Base-by-base conservation (phyloP, 805 yeast genomes). In the Hanseniaspora thailandica region DNA sequence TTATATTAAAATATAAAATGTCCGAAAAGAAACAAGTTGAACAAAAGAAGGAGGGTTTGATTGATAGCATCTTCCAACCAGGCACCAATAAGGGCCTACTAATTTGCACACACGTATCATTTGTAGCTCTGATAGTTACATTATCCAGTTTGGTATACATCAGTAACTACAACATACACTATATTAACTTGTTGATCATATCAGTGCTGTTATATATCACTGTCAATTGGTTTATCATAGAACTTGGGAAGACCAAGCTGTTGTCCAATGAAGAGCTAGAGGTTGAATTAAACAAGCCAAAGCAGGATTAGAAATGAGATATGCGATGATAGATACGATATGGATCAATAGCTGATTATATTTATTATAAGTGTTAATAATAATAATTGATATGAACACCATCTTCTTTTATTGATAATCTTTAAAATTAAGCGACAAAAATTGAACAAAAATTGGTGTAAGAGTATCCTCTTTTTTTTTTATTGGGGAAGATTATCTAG, bases 31-130 rank as follows among this genome's bases (percentile, higher is more conserved):
- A 43, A 39, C 9, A 22, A 26, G 31, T 19, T 20, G 26, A 38
- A 19, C 23, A 36, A 12, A 25, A 25, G 13, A 41, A 43, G 15
- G 19, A 50, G 7, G 54, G 54, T 1, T 74, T 90, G 43, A 89
- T 97, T 97, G 82, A 84, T 54, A 85, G 95, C 13, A 78, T 93
- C 26, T 86, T 90, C 68, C 81, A 86, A 17, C 97, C 97, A 5
- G 98, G 98, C 1, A 79, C 95, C 0, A 78, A 93, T 1, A 96
- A 97, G 1, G 87, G 94, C 1, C 74, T 93, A 49, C 73, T 88
- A n/a, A 72, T 75, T 36, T 97, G 97, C 2, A 90, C 97, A 0
- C 97, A 93, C 64, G 75, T 71, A 2, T 84, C 96, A 2, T 93
- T 93, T 62, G 70, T 76, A 0, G 73, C 83, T 10, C 72, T 93